phyloP scores from a whole-genome alignment of 164 flowering plant species.

The Vitis vinifera region DNA sequence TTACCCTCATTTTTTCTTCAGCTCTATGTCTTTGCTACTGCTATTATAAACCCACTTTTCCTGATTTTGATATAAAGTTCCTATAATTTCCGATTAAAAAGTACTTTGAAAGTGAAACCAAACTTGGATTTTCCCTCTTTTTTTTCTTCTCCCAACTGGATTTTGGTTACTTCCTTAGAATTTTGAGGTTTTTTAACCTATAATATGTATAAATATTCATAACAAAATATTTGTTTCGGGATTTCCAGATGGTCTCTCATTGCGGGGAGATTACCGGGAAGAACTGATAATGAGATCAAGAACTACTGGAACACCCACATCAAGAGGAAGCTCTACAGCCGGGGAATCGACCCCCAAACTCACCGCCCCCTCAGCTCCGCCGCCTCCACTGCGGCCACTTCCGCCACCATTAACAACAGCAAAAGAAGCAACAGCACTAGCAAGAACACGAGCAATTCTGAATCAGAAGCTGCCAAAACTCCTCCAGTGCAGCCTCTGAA shows the following conservation, averaged over 20 bases:
- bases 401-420: background rate
- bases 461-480: background rate
- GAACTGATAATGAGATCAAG: constrained; percentile 41
- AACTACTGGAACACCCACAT: constrained; percentile 41
- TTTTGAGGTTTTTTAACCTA: no score
- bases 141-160: background rate
- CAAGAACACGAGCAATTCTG: background rate
- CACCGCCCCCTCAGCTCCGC: constrained; percentile 19
- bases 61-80: no score
- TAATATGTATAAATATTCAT: no score
- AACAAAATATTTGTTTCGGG: background rate
- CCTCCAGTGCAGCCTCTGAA: no score
- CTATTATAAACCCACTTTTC: no score
- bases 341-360: constrained; percentile 31
- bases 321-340: constrained; percentile 28
- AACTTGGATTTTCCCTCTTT: background rate
- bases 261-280: constrained; percentile 32
- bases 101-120: background rate
- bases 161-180: background rate
- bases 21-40: no score
- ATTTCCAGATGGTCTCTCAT: constrained; percentile 33
- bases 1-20: no score
- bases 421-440: background rate
- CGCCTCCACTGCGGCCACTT: background rate
- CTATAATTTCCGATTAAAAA: no score